phyloP scores from a whole-genome alignment of 805 yeast genomes.

The Spathaspora arborariae region DNA sequence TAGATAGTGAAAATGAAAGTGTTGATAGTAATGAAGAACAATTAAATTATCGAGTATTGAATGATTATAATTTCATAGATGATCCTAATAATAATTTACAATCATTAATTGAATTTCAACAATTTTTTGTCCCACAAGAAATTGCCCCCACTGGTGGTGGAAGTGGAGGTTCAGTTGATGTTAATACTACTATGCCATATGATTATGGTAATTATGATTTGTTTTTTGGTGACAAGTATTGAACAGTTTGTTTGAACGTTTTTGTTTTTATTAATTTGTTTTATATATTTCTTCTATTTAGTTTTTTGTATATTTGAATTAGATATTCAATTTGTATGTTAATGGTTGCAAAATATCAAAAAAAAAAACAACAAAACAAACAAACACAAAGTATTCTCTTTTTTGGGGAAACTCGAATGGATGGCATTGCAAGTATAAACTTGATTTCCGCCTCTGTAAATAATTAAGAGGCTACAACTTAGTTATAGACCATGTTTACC shows the following conservation, averaged over 20 bases:
- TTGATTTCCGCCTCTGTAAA: no score
- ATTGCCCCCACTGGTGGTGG: conserved; percentile 7
- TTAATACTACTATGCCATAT: conserved; percentile 9
- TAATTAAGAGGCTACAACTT: no score
- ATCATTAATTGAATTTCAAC: conserved; percentile 16
- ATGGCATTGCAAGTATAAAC: no score
- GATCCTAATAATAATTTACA: conserved; percentile 12
- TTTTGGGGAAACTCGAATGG: no score
- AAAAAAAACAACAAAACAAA: no score
- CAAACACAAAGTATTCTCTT: no score
- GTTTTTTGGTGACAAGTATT: conserved; percentile 12
- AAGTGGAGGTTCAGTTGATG: not conserved
- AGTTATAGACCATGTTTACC: no score
- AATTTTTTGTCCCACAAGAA: conserved; percentile 16
- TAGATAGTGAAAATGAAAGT: conserved; percentile 1
- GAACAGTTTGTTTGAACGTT: not conserved
- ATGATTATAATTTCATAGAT: conserved; percentile 12
- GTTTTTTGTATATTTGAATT: not conserved
- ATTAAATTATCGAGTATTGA: conserved; percentile 6
- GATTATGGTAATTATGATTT: conserved; percentile 12
- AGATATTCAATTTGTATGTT: no score
- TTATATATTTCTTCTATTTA: not conserved
- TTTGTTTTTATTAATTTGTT: not conserved
- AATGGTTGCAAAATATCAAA: no score
- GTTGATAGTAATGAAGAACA: conserved; percentile 4